Evolutionary conservation across 371 early-diverging fungal species (phyloP).

Genomic region (Mucor circinelloides): DNA sequence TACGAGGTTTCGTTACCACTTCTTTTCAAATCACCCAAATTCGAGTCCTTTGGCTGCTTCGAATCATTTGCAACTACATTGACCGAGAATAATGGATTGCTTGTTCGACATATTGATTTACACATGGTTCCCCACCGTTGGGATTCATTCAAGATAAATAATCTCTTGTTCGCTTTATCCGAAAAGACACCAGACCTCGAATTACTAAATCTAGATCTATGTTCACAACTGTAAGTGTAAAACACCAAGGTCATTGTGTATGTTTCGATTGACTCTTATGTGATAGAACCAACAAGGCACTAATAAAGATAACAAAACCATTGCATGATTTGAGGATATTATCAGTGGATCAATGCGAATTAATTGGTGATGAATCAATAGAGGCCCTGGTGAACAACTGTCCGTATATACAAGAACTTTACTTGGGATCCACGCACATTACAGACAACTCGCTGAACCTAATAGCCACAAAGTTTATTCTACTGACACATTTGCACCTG

Average conservation of each 20-base stretch:
- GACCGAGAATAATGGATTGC: neutral
- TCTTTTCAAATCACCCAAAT: conserved; percentile 23
- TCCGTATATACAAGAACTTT: conserved; percentile 16
- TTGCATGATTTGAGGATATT: conserved; percentile 16
- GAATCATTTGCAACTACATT: conserved; percentile 13
- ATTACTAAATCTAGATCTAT: conserved; percentile 21
- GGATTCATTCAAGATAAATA: conserved; percentile 1
- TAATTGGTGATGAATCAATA: conserved; percentile 18
- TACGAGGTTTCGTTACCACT: neutral
- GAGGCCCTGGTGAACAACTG: neutral
- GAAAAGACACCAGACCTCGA: conserved; percentile 19
- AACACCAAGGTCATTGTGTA: neutral
- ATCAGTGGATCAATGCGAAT: conserved; percentile 16
- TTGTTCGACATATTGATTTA: conserved; percentile 15
- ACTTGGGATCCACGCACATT: conserved; percentile 18
- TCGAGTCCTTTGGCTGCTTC: conserved; percentile 1
- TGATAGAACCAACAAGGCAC: conserved; percentile 14
- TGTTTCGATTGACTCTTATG: neutral
- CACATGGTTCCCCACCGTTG: conserved; percentile 28
- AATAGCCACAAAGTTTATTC: conserved; percentile 6
- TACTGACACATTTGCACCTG: conserved; percentile 8
- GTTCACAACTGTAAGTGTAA: neutral
- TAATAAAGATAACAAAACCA: conserved; percentile 5
- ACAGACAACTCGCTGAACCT: conserved; percentile 13
- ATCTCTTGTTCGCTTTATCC: neutral